Conservation (phyloP, 2,329 filamentous ascomycete genomes). For the Cytospora schulzeri region DNA sequence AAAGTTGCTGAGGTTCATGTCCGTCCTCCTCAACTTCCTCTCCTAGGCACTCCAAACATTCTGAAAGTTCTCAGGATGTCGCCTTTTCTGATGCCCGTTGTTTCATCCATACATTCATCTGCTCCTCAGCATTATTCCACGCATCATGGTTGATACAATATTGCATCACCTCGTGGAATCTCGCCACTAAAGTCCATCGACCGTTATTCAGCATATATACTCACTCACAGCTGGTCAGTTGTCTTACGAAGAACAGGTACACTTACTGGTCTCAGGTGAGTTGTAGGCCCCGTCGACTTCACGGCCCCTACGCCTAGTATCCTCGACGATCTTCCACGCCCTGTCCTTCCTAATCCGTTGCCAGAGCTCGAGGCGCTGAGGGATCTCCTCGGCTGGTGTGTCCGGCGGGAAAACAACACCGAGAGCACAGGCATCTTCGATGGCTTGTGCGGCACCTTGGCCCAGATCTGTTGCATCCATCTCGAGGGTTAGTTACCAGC, state of each 20-base stretch:
- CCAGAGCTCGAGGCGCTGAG: constrained; percentile 19
- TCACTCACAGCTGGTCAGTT: background rate
- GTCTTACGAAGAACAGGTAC: too few relatives aligned
- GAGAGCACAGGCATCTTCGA: constrained; percentile 22
- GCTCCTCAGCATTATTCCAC: constrained; percentile 21
- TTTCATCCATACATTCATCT: constrained; percentile 11
- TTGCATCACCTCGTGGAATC: constrained; percentile 10
- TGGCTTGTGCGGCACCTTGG: constrained; percentile 27
- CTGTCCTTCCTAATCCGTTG: constrained; percentile 20
- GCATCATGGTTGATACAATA: constrained; percentile 23
- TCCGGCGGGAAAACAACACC: constrained; percentile 13
- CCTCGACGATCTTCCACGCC: constrained; percentile 4
- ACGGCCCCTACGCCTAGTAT: constrained; percentile 12
- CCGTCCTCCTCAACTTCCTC: too few relatives aligned
- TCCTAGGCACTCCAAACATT: constrained; percentile 3
- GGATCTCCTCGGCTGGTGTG: constrained; percentile 12
- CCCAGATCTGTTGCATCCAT: constrained; percentile 15
- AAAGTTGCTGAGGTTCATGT: background rate
- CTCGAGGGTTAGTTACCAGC: background rate
- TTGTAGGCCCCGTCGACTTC: constrained; percentile 4
- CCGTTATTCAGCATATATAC: background rate
- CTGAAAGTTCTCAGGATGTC: too few relatives aligned
- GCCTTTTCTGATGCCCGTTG: background rate
- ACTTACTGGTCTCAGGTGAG: constrained; percentile 19
- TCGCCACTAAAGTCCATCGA: background rate